Percentiles rank a stretch among this genome's conserved stretches.
Evolutionary conservation across 352 stramenopile species (phyloP).

Genomic region (Halophytophthora batemanensis): DNA sequence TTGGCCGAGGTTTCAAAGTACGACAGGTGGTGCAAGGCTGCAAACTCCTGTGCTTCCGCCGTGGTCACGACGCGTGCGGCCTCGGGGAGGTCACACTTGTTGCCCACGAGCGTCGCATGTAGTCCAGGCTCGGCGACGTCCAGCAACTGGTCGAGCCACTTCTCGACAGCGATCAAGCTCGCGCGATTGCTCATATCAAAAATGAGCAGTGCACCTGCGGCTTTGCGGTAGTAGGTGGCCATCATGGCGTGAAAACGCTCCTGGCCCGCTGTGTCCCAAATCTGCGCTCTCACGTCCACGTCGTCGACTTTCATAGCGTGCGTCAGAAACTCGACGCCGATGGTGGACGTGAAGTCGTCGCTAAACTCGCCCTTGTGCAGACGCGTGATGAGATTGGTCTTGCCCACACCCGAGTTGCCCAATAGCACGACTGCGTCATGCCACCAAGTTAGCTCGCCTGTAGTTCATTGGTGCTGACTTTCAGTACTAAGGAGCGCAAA

Average conservation of each 20-base stretch:
- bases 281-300: constrained; percentile 77
- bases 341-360: constrained; percentile 79
- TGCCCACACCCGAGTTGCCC: constrained; percentile 82
- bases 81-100: constrained; percentile 62
- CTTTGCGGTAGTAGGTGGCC: constrained; percentile 87
- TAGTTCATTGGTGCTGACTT: too few relatives aligned
- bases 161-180: constrained; percentile 54
- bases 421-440: constrained; percentile 65
- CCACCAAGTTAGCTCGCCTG: constrained; percentile 3
- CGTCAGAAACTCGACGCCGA: constrained; percentile 88
- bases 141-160: constrained; percentile 71
- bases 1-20: constrained; percentile 84
- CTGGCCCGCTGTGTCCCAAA: constrained; percentile 87
- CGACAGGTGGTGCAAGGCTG: constrained; percentile 60
- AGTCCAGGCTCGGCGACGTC: constrained; percentile 71
- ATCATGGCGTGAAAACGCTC: constrained; percentile 89
- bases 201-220: constrained; percentile 70
- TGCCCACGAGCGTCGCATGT: constrained; percentile 64
- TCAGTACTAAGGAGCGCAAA: too few relatives aligned
- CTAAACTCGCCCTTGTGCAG: constrained; percentile 84
- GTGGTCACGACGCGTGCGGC: constrained; percentile 43
- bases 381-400: constrained; percentile 81
- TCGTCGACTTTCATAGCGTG: constrained; percentile 70
- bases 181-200: constrained; percentile 65
- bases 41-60: constrained; percentile 69